Base-by-base conservation (phyloP, 1,139 yeast genomes). In the Pichia sp. region DNA sequence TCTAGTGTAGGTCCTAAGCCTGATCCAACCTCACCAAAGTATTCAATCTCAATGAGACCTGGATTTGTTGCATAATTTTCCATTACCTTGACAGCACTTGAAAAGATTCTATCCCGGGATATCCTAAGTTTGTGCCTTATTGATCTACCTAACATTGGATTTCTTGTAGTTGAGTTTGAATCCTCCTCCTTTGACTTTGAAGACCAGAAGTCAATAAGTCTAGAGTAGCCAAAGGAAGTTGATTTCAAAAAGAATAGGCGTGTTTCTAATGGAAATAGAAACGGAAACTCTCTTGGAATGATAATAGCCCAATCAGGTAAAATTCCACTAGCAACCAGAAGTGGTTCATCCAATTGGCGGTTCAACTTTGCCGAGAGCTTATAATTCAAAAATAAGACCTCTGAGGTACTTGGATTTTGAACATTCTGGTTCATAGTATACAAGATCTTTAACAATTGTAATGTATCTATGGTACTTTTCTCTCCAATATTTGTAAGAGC, bases 1-100 rank as follows among this genome's bases (percentile, higher is more conserved):
- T 93, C 99, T 59, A 92, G 75, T 0, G 99, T 93, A 2, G 99
- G 99, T 0, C 99, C 99, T 51, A 90, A 72, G 0, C 99, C 99
- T 1, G 97, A 86, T 11, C 99, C 99, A n/a, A 80, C 97, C 67
- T 93, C 99, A 63, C 87, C 92, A 61, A 80, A 84, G 65, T 87
- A 93, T 67, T 92, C 97, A 57, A 93, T 85, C 64, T 93, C 98
- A 48, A 93, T 73, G 7, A 89, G 76, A 42, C 90, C 87, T 0
- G 97, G 93, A 16, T 86, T 80, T 0, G 90, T 73, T 0, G 96
- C 96, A 68, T 90, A 87, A 54, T 82, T 74, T 45, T 82, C 85
- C 71, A 93, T 75, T 1, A 92, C 87, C 64, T 89, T 89, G 49
- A 87, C 71, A 0, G 96, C 96, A 61, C 95, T 86, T 62, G 85